Evolutionary conservation across 2,329 filamentous ascomycete genomes (phyloP).

Genomic region (Waltergamsia citrina): DNA sequence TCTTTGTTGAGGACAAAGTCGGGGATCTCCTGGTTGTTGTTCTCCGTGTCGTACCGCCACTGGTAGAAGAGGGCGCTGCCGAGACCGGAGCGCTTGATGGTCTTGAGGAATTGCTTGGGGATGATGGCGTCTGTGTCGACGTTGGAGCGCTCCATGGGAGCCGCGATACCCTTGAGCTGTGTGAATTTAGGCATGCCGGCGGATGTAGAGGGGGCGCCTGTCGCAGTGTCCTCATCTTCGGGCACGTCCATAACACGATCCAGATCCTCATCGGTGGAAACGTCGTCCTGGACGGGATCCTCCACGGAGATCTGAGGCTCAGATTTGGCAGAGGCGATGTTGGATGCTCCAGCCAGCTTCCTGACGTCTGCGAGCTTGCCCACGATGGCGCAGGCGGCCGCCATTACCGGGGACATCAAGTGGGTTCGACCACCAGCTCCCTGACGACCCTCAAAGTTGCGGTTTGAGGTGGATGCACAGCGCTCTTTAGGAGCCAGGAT

Average conservation of each 20-base stretch:
- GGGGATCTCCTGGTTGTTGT: constrained; percentile 62
- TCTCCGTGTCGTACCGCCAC: constrained; percentile 64
- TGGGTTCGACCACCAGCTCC: constrained; percentile 87
- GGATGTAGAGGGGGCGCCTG: constrained; percentile 32
- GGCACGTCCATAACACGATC: constrained; percentile 48
- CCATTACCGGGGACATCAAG: constrained; percentile 95
- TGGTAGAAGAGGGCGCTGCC: constrained; percentile 80
- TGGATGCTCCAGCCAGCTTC: constrained; percentile 54
- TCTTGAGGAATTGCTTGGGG: constrained; percentile 98
- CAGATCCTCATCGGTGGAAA: constrained; percentile 30
- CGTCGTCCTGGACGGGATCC: constrained; percentile 25
- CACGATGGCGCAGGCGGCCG: constrained; percentile 78
- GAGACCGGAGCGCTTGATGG: constrained; percentile 94
- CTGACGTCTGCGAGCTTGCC: constrained; percentile 91
- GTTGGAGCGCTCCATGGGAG: constrained; percentile 79
- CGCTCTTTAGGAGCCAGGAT: constrained; percentile 87
- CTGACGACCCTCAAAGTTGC: constrained; percentile 95
- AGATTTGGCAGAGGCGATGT: constrained; percentile 21
- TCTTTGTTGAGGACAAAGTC: constrained; percentile 87
- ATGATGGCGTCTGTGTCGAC: constrained; percentile 99
- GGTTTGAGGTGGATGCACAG: constrained; percentile 91
- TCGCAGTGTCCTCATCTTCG: constrained; percentile 52
- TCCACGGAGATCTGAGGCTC: constrained; percentile 33
- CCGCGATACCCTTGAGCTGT: constrained; percentile 75
- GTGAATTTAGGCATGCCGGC: constrained; percentile 77